Base-by-base conservation (phyloP, 495 filamentous ascomycete genomes). In the Aspergillus baeticus region DNA sequence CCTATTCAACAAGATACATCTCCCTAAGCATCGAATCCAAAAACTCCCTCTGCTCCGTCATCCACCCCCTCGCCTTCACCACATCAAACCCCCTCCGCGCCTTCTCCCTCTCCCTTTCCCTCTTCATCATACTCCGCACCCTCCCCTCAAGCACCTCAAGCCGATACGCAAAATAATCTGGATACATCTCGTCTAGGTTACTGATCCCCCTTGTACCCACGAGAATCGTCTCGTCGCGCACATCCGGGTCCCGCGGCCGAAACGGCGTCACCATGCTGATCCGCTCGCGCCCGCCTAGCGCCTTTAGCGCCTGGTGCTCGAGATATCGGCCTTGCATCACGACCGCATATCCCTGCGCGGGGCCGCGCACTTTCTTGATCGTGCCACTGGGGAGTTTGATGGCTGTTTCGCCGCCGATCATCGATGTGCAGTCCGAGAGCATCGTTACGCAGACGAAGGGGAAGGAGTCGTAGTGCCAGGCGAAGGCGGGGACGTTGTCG, bases 391-490 rank as follows among this genome's bases (percentile, higher is more conserved):
- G 81, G 0, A 78, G 87, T 48, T 75, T 74, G 17, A 90, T 69
- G 5, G 83, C 87, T 2, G 87, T 90, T 66, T 90, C 88, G 2
- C 88, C 88, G 29, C 87, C 87, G 7, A 86, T 72, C 87, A 90
- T 91, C 13, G 75, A 74, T 0, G 75, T 81, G 43, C 84, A 85
- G 60, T 91, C 86, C 44, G 84, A 87, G 41, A 90, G 78, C 88
- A 90, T 91, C 5, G 83, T 77, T 21, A 91, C 87, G 59, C 88
- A 90, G 14, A 90, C 88, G 55, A 89, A 91, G 0, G 88, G 88
- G 64, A 87, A 90, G 59, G 83, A 85, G 59, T 91, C 87, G 35
- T 70, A 81, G 68, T 91, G 87, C 87, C 87, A 90, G 26, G 79
- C 84, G 15, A 88, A 82, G 50, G 86, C 80, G 10, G 81, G 76